phyloP scores from a whole-genome alignment of 2,329 filamentous ascomycete genomes.

The Fusarium nanum region DNA sequence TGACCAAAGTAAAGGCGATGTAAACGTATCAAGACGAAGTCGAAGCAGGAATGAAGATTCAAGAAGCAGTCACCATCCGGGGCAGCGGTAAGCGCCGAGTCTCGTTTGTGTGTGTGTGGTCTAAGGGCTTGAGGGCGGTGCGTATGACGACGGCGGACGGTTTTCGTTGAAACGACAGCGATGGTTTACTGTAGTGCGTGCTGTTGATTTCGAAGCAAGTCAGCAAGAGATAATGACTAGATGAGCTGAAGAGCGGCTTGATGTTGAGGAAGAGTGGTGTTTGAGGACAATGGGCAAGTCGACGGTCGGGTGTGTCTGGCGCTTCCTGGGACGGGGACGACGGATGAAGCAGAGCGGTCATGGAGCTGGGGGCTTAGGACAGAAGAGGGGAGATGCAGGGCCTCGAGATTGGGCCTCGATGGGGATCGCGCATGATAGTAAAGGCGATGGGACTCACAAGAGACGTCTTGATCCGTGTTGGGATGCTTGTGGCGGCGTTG shows the following conservation, averaged over 20 bases:
- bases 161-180: constrained; percentile 37
- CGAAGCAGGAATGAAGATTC: constrained; percentile 40
- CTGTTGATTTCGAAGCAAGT: constrained; percentile 28
- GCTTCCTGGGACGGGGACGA: constrained; percentile 42
- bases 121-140: constrained; percentile 48
- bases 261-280: constrained; percentile 23
- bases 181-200: constrained; percentile 14
- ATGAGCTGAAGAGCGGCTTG: constrained; percentile 7
- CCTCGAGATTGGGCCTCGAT: constrained; percentile 44
- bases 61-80: constrained; percentile 48
- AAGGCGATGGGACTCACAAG: constrained; percentile 54
- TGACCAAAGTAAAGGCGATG: constrained; percentile 38
- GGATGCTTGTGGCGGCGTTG: constrained; percentile 51
- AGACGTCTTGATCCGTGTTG: constrained; percentile 49
- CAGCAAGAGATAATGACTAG: constrained; percentile 37
- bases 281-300: constrained; percentile 25
- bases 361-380: constrained; percentile 38
- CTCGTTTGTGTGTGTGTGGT: constrained; percentile 39
- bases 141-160: constrained; percentile 43
- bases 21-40: constrained; percentile 29
- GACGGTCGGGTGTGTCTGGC: constrained; percentile 38
- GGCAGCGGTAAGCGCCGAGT: constrained; percentile 52
- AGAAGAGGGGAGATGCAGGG: constrained; percentile 41
- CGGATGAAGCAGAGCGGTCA: constrained; percentile 43
- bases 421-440: constrained; percentile 53